Evolutionary conservation across 1,284 basidiomycete species (phyloP).

Genomic region (Retiboletus flavoniger): DNA sequence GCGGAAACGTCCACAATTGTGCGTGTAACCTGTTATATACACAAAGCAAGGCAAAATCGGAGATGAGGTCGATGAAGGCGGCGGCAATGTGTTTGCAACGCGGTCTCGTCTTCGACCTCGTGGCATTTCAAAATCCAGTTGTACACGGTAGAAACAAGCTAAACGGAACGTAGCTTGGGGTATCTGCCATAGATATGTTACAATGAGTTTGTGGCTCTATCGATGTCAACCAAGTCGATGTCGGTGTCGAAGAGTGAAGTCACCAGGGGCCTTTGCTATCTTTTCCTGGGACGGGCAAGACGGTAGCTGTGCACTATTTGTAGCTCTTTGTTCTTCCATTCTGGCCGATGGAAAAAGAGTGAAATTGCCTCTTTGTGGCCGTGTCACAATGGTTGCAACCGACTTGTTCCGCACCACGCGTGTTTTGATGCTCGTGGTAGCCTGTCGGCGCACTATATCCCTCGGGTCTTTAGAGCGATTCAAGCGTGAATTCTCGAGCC

Average conservation of each 20-base stretch:
- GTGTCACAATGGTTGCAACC: too few species aligned
- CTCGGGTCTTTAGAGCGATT: too few species aligned
- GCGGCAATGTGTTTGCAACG: constrained; percentile 24
- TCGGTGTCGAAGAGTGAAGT: neutral
- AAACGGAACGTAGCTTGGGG: neutral
- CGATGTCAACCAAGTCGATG: neutral
- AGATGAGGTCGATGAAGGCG: constrained; percentile 22
- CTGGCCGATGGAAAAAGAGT: neutral
- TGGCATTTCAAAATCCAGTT: neutral
- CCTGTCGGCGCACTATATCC: neutral
- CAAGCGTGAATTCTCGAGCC: neutral
- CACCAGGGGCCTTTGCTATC: neutral
- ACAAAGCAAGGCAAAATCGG: constrained; percentile 8
- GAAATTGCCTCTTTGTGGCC: too few species aligned
- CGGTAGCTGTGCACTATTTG: neutral
- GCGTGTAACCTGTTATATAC: constrained; percentile 10
- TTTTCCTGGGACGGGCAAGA: neutral
- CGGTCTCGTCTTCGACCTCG: constrained; percentile 2
- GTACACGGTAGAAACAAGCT: neutral
- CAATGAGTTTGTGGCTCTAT: neutral
- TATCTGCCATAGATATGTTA: constrained; percentile 3
- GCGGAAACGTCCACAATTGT: constrained; percentile 11
- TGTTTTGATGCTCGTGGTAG: neutral
- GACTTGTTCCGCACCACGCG: too few species aligned
- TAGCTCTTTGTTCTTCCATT: neutral